Evolutionary conservation across 2,329 filamentous ascomycete species (phyloP).

Genomic region (Pseudocercospora eumusae): DNA sequence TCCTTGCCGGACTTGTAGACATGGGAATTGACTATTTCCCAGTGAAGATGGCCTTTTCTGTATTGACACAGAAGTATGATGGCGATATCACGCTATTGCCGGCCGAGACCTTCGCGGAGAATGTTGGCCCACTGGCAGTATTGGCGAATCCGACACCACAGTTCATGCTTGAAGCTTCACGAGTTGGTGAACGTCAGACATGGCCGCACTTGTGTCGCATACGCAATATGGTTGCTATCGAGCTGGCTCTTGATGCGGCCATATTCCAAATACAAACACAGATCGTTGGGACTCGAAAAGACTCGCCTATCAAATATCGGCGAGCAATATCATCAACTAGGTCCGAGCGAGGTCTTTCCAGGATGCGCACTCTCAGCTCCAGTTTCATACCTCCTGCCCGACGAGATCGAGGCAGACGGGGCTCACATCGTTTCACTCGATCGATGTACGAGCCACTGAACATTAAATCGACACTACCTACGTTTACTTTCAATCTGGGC

Average conservation of each 20-base stretch:
- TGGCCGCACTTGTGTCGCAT: constrained; percentile 89
- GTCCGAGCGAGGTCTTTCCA: constrained; percentile 24
- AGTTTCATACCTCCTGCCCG: constrained; percentile 15
- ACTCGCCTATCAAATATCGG: constrained; percentile 9
- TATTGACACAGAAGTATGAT: constrained; percentile 87
- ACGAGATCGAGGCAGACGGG: constrained; percentile 18
- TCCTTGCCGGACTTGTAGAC: constrained; percentile 26
- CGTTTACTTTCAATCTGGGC: constrained; percentile 3
- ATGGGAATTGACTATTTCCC: constrained; percentile 22
- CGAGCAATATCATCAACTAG: constrained; percentile 24
- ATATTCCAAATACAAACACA: constrained; percentile 46
- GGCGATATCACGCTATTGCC: constrained; percentile 95
- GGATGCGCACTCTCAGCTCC: constrained; percentile 9
- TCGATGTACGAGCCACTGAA: constrained; percentile 26
- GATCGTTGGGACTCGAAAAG: constrained; percentile 15
- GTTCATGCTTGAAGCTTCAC: constrained; percentile 79
- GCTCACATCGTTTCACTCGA: constrained; percentile 17
- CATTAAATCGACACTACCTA: background rate
- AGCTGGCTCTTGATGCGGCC: constrained; percentile 76
- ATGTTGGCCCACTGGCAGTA: constrained; percentile 71
- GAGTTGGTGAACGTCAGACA: constrained; percentile 79
- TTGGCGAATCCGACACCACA: constrained; percentile 81
- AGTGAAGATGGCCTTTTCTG: constrained; percentile 60
- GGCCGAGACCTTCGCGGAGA: constrained; percentile 61
- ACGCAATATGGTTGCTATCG: constrained; percentile 83